Evolutionary conservation across 2,329 filamentous ascomycete genomes (phyloP).

Genomic region (Coleophoma eucalyptorum): DNA sequence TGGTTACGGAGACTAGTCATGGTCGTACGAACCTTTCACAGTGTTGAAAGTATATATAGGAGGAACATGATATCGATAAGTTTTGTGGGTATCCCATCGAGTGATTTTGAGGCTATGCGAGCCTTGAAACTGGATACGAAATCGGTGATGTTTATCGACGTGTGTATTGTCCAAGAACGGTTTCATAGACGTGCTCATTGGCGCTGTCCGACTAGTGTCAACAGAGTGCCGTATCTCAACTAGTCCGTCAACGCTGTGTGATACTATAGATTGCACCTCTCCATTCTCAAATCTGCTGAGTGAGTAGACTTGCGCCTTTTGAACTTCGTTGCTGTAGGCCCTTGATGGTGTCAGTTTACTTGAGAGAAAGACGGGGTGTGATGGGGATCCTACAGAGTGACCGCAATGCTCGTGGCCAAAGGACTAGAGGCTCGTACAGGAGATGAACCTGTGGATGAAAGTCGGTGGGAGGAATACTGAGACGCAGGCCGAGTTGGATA

Average conservation of each 20-base stretch:
- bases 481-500: too few species aligned
- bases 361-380: too few species aligned
- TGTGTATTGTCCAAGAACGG: slow-evolving; percentile 18
- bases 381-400: too few species aligned
- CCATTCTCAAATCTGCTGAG: slow-evolving; percentile 10
- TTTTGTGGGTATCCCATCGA: slow-evolving; percentile 1
- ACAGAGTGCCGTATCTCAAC: slow-evolving; percentile 13
- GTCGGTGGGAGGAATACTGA: too few species aligned
- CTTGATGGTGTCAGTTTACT: not conserved
- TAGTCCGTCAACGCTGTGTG: slow-evolving; percentile 8
- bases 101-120: slow-evolving; percentile 13
- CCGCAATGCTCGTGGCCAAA: too few species aligned
- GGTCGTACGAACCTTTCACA: slow-evolving; percentile 7
- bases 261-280: slow-evolving; percentile 10
- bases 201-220: slow-evolving; percentile 4
- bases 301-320: slow-evolving; percentile 8
- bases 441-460: too few species aligned
- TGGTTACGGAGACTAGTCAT: too few species aligned
- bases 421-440: too few species aligned
- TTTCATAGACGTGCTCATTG: slow-evolving; percentile 16
- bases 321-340: slow-evolving; percentile 6
- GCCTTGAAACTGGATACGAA: slow-evolving; percentile 15
- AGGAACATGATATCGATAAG: slow-evolving; percentile 4
- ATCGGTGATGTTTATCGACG: slow-evolving; percentile 9
- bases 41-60: slow-evolving; percentile 16